Evolutionary conservation across 192 early-diverging fungal species (phyloP).

Genomic region (Backusella parvicylindrica): DNA sequence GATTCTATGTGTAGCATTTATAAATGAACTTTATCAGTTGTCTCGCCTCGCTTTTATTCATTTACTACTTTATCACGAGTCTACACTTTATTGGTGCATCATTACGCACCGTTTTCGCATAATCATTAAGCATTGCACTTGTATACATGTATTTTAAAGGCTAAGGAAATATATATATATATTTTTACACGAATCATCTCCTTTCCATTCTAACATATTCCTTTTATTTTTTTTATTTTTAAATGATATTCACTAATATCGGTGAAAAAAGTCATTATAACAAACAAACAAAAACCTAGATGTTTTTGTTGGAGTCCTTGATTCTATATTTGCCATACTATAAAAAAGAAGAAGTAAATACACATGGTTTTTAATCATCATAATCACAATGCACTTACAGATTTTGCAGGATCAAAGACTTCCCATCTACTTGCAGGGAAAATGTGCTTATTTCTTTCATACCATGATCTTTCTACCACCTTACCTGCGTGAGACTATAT

Average conservation of each 20-base stretch:
- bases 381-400: slow-evolving; percentile 29
- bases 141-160: not conserved
- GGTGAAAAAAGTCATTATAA: not conserved
- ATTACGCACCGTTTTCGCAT: too few relatives aligned
- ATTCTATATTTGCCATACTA: slow-evolving; percentile 60
- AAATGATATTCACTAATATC: not conserved
- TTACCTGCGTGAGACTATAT: slow-evolving; percentile 88
- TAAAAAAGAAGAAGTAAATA: not conserved
- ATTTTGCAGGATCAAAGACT: slow-evolving; percentile 81
- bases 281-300: not conserved
- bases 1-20: not conserved
- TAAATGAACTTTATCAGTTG: not conserved
- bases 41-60: not conserved
- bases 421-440: slow-evolving; percentile 95
- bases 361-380: not conserved
- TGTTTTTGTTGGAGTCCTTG: not conserved
- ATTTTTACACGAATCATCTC: too few relatives aligned
- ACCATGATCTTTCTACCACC: slow-evolving; percentile 87
- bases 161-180: not conserved
- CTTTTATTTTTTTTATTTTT: not conserved
- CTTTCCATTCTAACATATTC: not conserved
- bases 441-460: slow-evolving; percentile 93
- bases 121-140: too few relatives aligned
- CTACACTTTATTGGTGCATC: not conserved
- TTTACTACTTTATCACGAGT: not conserved